These are phyloP conservation scores for Sporothrix luriei DNA, from an alignment of 2,329 filamentous ascomycete genomes.

Conservation along the genomic window DNA sequence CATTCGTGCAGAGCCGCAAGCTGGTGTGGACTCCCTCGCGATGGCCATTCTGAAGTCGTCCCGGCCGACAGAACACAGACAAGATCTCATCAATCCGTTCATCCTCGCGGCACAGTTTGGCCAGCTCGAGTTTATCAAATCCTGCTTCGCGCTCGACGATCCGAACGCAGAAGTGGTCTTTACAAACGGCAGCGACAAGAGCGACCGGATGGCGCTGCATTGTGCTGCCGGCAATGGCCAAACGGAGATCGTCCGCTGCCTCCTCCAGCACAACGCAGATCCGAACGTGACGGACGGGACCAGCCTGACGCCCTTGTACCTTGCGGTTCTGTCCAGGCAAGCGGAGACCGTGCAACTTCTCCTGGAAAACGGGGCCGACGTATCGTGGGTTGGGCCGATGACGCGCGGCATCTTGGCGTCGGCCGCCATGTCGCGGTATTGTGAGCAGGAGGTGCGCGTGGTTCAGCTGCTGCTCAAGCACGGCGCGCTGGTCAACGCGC, in stretches of 20 bases:
- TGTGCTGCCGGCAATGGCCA: background rate
- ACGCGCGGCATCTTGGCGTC: background rate
- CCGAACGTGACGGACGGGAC: background rate
- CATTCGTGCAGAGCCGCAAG: background rate
- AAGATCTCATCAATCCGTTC: conserved; percentile 10
- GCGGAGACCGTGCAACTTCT: background rate
- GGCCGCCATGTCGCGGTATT: background rate
- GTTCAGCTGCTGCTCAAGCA: background rate
- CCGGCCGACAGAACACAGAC: background rate
- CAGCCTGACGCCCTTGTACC: background rate
- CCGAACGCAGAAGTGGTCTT: background rate
- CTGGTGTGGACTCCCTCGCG: conserved; percentile 3
- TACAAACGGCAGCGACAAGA: background rate
- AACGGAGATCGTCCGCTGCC: background rate
- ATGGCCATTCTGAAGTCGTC: background rate
- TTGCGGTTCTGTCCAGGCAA: background rate
- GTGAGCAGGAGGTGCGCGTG: conserved; percentile 1
- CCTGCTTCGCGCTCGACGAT: background rate
- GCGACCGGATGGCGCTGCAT: background rate
- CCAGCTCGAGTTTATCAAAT: background rate
- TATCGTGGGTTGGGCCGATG: background rate
- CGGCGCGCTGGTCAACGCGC: background rate
- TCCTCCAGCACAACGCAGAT: background rate
- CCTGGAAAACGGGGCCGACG: background rate
- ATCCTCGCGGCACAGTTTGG: conserved; percentile 1